Evolutionary conservation across 495 filamentous ascomycete genomes (phyloP).

Genomic region (Penicillium nucicola): DNA sequence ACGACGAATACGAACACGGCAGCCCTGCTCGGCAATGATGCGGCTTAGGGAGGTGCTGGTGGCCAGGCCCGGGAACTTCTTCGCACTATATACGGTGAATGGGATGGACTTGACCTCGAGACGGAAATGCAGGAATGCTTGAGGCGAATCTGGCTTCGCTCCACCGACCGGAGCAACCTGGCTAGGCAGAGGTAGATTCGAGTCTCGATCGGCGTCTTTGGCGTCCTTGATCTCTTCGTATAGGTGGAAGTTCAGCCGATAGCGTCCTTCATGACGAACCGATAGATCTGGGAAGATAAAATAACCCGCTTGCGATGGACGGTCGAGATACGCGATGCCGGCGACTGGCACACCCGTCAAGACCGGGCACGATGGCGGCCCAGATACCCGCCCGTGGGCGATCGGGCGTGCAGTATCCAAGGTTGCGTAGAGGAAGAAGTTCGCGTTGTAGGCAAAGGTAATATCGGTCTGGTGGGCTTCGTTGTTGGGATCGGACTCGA

Average conservation of each 20-base stretch:
- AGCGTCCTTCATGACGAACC: conserved; percentile 92
- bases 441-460: conserved; percentile 90
- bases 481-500: conserved; percentile 65
- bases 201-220: conserved; percentile 59
- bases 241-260: conserved; percentile 82
- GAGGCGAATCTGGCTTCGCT: conserved; percentile 34
- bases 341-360: conserved; percentile 95
- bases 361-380: conserved; percentile 70
- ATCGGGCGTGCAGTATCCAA: conserved; percentile 84
- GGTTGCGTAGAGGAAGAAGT: conserved; percentile 96
- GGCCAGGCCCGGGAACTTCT: conserved; percentile 95
- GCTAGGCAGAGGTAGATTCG: conserved; percentile 25
- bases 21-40: conserved; percentile 93
- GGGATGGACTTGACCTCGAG: conserved; percentile 85
- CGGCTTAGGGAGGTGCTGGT: conserved; percentile 88
- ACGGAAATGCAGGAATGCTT: conserved; percentile 58
- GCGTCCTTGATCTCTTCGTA: conserved; percentile 88
- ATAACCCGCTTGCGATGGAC: conserved; percentile 86
- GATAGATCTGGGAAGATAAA: conserved; percentile 98
- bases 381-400: conserved; percentile 72
- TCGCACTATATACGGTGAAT: conserved; percentile 92
- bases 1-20: conserved; percentile 91
- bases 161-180: conserved; percentile 16
- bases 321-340: conserved; percentile 94
- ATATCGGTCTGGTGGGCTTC: conserved; percentile 62